Evolutionary conservation across 176 grass and related monocot genomes (phyloP), one percentile per base, ranked within the genome.

Genomic region (Aegilops tauschii): DNA sequence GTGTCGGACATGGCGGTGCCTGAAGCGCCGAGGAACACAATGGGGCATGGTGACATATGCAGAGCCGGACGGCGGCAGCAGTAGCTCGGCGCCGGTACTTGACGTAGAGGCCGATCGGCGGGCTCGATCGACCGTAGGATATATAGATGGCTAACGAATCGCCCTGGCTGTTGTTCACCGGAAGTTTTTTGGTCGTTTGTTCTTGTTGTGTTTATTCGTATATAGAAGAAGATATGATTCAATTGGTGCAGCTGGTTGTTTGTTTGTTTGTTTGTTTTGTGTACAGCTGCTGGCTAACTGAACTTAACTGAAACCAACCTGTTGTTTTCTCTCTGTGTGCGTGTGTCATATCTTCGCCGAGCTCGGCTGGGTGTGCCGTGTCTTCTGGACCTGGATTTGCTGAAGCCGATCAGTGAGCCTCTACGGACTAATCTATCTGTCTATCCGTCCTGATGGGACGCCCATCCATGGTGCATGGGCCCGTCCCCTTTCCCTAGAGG

Each of bases 191-290:
- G 8, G 21, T 63, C 62, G 27, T 45, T 69, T 52, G 44, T 45
- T 76, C 27, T 5, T 77, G 78, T 65, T 79, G 13, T 78, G 42
- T 91, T 90, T 78, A 74, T 91, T 73, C 61, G 76, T 77, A 52
- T 77, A 52, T 76, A 76, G 73, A 50, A 85, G 69, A 50, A 88
- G 50, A 77, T 85, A 85, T 82, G 82, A 85, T 92, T 92, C 72
- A 73, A 73, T 92, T 88, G 44, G 82, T 79, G 85, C 18, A 56
- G 31, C 9, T 52, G 44, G 13, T 12, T 52, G 44, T 14, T 12
- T 52, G 44, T 13, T 12, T 52, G 44, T 14, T 25, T 76, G 25
- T 13, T 75, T 77, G 47, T 18, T 18, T 54, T 17, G 9, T 92
- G 86, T 88, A 92, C 72, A 92, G 90, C 56, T 66, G 52, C 18